These are phyloP conservation scores for Linderniella brevidens DNA, from an alignment of 257 asterid species.

Conservation along the genomic window DNA sequence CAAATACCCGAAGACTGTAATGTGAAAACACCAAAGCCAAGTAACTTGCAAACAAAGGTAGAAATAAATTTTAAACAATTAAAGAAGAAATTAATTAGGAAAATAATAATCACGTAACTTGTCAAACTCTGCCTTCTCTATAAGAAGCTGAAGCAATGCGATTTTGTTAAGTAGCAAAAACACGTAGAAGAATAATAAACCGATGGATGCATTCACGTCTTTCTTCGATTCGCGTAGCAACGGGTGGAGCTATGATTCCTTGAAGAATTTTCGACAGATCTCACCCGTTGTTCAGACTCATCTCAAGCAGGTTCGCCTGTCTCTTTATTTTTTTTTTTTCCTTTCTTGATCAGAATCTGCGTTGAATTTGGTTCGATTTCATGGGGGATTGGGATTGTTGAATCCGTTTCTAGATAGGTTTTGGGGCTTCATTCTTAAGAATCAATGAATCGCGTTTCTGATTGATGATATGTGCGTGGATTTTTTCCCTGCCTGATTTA, in stretches of 20 bases:
- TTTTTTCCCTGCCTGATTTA: not conserved
- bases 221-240: constrained; percentile 38
- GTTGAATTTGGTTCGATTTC: not conserved
- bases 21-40: too few relatives aligned
- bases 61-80: too few relatives aligned
- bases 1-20: too few relatives aligned
- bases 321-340: not conserved
- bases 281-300: constrained; percentile 81
- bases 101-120: too few relatives aligned
- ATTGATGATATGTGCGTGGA: too few relatives aligned
- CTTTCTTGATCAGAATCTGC: not conserved
- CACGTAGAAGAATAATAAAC: not conserved
- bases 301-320: constrained; percentile 49
- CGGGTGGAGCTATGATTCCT: constrained; percentile 72
- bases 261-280: constrained; percentile 79
- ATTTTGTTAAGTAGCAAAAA: too few relatives aligned
- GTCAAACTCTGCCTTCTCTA: too few relatives aligned
- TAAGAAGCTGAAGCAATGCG: too few relatives aligned
- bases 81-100: too few relatives aligned
- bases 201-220: constrained; percentile 66
- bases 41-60: too few relatives aligned
- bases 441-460: too few relatives aligned
- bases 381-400: too few relatives aligned
- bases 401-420: not conserved
- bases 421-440: not conserved